Evolutionary conservation across 192 early-diverging fungal species (phyloP), one percentile per base, ranked within the genome.

Genomic region (Backusella australiensis): DNA sequence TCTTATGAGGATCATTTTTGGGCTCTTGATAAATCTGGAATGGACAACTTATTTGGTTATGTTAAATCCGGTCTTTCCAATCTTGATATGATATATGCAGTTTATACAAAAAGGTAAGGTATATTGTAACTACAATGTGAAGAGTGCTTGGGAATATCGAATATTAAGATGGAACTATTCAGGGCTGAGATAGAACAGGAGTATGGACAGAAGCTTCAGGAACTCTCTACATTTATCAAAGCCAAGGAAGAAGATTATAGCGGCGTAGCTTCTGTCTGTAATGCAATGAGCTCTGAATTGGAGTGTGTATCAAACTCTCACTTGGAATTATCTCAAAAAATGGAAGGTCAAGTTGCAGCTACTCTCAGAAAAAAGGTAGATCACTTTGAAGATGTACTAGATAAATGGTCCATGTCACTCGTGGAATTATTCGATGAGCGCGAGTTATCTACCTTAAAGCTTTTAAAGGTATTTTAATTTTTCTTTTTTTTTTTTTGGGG

Each of bases 241-340:
- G 11, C 26, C 17, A 14, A 38, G 5, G 29, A 38, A 11, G 12
- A 52, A 19, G 42, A 69, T 4, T 1, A 32, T 4, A 38, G 15
- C 46, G 72, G 72, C 1, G 7, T 73, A 35, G 17, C 59, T n/a
- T 39, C 42, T 11, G 46, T 73, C 11, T 63, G 56, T 0, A 63
- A 79, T 38, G 49, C 73, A 42, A 42, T 79, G 15, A 65, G 67
- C 17, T 36, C 34, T 23, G 78, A 79, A 69, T 32, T 79, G 9
- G 9, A 34, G 32, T 71, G 74, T 15, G 69, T 73, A 35, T 73
- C 71, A 12, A 42, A 70, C 3, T 75, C 73, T 17, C 78, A 79
- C 29, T 75, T 70, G 7, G 73, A 73, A 17, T 9, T 79, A 23
- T 17, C 78, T 19, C 23, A 70, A 63, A 63, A 73, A 21, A 12